These are phyloP conservation scores for Sextonia rubra DNA, from an alignment of 164 flowering plant genomes.

Conservation along the genomic window DNA sequence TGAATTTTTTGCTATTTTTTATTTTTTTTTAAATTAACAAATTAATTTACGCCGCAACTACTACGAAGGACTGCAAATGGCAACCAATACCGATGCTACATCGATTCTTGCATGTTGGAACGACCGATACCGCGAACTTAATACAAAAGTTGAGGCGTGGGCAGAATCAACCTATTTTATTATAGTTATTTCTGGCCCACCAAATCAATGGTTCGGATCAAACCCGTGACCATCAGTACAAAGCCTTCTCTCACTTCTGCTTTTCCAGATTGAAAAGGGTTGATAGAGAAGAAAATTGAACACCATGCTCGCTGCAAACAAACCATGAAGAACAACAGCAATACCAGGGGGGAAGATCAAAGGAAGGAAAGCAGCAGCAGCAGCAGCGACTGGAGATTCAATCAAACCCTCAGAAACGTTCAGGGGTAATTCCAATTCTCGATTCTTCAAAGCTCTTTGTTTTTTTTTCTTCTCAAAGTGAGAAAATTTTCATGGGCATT, in stretches of 20 bases:
- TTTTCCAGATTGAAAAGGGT: not conserved
- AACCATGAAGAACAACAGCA: conserved; percentile 26
- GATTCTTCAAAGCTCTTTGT: not conserved
- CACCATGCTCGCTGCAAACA: not conserved
- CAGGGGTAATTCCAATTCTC: conserved; percentile 47
- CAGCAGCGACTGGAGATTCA: conserved; percentile 64
- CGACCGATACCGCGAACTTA: too few relatives aligned
- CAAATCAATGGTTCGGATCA: not conserved
- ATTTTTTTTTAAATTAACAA: too few relatives aligned
- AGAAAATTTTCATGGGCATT: not conserved
- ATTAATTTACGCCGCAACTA: too few relatives aligned
- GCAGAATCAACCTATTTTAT: too few relatives aligned
- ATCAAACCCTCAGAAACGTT: conserved; percentile 76
- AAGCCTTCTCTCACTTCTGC: too few relatives aligned
- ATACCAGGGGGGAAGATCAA: conserved; percentile 27
- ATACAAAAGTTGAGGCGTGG: too few relatives aligned
- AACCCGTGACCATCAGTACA: not conserved
- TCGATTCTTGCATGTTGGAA: too few relatives aligned
- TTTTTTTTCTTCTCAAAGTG: not conserved
- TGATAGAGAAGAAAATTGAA: not conserved
- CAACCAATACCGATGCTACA: too few relatives aligned
- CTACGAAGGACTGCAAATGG: too few relatives aligned
- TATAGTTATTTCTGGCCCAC: not conserved
- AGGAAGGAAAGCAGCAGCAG: conserved; percentile 23
- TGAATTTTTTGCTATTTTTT: too few relatives aligned